A percentile compares a stretch with the other conserved stretches of the same genome.
phyloP scores from a whole-genome alignment of 2,329 filamentous ascomycete genomes.

The Fusarium sp. region DNA sequence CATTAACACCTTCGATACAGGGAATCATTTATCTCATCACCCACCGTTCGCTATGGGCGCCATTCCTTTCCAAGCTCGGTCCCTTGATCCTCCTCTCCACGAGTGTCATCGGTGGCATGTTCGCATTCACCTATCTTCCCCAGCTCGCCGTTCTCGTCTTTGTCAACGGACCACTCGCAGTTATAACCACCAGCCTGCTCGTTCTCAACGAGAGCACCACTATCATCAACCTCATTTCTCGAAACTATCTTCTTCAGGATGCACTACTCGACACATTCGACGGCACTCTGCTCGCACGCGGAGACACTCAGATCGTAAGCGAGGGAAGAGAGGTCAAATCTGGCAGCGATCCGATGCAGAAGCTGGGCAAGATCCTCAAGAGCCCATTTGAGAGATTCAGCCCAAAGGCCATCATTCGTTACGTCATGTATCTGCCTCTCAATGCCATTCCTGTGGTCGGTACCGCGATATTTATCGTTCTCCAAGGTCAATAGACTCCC shows the following conservation, averaged over 20 bases:
- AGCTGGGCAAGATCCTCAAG: conserved; percentile 69
- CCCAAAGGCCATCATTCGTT: conserved; percentile 76
- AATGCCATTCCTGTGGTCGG: conserved; percentile 95
- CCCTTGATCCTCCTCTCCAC: conserved; percentile 77
- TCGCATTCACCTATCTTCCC: conserved; percentile 86
- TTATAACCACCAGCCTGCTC: conserved; percentile 77
- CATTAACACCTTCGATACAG: conserved; percentile 48
- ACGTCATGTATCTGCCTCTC: conserved; percentile 87
- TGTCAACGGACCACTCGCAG: conserved; percentile 85
- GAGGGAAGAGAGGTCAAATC: conserved; percentile 79
- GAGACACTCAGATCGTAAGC: conserved; percentile 72
- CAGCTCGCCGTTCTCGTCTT: conserved; percentile 86
- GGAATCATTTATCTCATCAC: conserved; percentile 71
- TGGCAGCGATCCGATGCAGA: conserved; percentile 67
- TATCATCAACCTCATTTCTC: conserved; percentile 68
- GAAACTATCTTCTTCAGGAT: conserved; percentile 83
- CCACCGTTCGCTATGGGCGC: conserved; percentile 69
- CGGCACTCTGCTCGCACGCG: conserved; percentile 69
- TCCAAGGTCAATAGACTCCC: conserved; percentile 69
- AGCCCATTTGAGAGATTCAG: conserved; percentile 68
- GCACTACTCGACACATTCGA: conserved; percentile 92
- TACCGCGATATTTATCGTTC: conserved; percentile 80
- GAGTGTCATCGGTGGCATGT: conserved; percentile 83
- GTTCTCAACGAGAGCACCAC: conserved; percentile 73
- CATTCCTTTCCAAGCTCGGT: conserved; percentile 65